Evolutionary conservation across 1,139 yeast genomes (phyloP), one percentile per base, ranked within the genome.

Genomic region (Pichia sp.): DNA sequence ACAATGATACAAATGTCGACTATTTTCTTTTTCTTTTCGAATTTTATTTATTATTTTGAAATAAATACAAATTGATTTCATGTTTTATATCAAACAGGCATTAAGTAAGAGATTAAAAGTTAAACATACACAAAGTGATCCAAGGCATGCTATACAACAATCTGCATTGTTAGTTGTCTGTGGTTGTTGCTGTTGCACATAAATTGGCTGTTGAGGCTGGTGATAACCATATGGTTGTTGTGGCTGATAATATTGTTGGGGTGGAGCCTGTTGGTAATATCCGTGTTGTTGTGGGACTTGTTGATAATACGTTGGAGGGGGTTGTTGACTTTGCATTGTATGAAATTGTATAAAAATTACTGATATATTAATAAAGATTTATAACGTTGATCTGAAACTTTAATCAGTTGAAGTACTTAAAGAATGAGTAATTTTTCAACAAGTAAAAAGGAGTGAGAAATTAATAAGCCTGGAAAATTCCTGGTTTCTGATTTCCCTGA

Each of bases 231-330:
- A 41, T 23, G 28, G 41, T 8, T 63, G 67, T 37, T 58, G 69
- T 25, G 28, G 45, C 12, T 45, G 35, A 16, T 41, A 64, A 51
- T 76, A 81, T 52, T 69, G 79, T 55, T 72, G 79, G 12, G 67
- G 69, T 38, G 65, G 68, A 35, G 63, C 67, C 32, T 64, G 63
- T 45, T 62, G 45, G 24, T 41, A 40, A 20, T 45, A 30, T 4
- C 24, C 32, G 16, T 16, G 16, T 6, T 40, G 39, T 3, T 36
- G 43, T 6, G 36, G 37, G 1, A 9, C 12, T 8, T 43, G 67
- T 34, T 59, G 67, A n/a, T 45, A 65, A 51, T 76, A 81, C 52
- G 69, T 78, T 55, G 71, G 78, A 10, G 67, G 69, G 39, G 57
- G 67, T 30, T 62, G 65, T 20, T 41, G 47, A 22, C 45, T 33